Evolutionary conservation across 2,329 filamentous ascomycete genomes (phyloP), one percentile per base, ranked within the genome.

Genomic region (Dactylellina drechsleri): DNA sequence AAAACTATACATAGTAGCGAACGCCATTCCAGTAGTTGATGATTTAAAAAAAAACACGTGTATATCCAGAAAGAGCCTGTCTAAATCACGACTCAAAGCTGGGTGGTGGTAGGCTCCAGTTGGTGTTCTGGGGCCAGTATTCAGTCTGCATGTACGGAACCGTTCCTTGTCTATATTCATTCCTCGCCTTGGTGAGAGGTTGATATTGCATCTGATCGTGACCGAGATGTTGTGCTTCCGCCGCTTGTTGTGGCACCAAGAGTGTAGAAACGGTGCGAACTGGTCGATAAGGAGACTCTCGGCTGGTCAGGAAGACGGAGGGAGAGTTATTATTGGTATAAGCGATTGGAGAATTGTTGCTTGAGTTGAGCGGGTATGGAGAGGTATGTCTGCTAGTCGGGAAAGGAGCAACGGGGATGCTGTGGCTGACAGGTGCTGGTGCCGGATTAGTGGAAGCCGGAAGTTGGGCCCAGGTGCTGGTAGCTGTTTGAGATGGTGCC

Each of bases 271-370:
- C 92, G 75, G 92, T 88, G 62, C 93, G 91, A 45, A 97, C 90
- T 0, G 94, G 94, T 77, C 92, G 91, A 82, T 98, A 98, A 2
- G 95, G 95, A 66, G 94, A 98, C 77, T 91, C 90, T 67, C 95
- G 88, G 81, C 97, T 92, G 80, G 92, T 91, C 43, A 97, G 85
- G 82, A 96, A 96, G 79, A 92, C 88, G 10, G 91, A 93, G 0
- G 94, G 94, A 36, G 95, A 98, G 77, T 95, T 74, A 87, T 36
- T 81, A 82, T 77, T 23, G 80, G 80, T 47, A 80, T 80, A 87
- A 84, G 76, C 85, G 87, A 73, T 86, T 83, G 65, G 77, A 41
- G 79, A 79, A 18, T 83, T 82, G 15, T 82, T 79, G 79, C 83
- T 83, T 40, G 77, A 78, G 58, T 77, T 77, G 49, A 78, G 75